Percentiles rank a stretch among this genome's conserved stretches.
Evolutionary conservation across 2,329 filamentous ascomycete species (phyloP).

Genomic region (Diaporthe amygdali): DNA sequence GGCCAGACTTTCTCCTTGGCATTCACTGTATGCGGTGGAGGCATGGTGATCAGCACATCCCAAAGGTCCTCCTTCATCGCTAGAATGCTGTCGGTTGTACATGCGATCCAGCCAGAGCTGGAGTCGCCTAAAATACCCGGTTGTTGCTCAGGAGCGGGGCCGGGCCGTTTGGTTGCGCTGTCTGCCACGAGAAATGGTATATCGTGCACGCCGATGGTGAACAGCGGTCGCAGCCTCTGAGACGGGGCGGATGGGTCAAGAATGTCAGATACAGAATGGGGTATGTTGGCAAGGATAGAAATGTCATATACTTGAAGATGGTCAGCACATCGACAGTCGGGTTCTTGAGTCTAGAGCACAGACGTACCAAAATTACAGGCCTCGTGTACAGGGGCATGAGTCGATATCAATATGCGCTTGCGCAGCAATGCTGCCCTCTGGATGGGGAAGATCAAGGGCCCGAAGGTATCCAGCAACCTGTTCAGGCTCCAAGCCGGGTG

Average conservation of each 20-base stretch:
- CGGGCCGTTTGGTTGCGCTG: constrained; percentile 47
- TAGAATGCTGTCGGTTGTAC: constrained; percentile 93
- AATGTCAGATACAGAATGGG: constrained; percentile 72
- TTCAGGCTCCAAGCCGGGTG: constrained; percentile 88
- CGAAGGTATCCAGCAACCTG: constrained; percentile 80
- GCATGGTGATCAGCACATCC: constrained; percentile 87
- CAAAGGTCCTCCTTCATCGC: constrained; percentile 85
- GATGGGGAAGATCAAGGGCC: constrained; percentile 89
- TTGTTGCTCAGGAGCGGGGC: constrained; percentile 21
- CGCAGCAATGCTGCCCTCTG: constrained; percentile 85
- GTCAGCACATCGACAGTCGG: constrained; percentile 26
- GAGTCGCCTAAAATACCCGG: constrained; percentile 44
- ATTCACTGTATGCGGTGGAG: constrained; percentile 63
- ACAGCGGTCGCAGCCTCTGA: constrained; percentile 79
- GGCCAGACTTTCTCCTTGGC: constrained; percentile 74
- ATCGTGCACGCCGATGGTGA: constrained; percentile 91
- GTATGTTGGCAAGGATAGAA: constrained; percentile 90
- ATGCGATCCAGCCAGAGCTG: constrained; percentile 83
- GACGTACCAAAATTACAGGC: constrained; percentile 85
- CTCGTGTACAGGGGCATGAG: constrained; percentile 82
- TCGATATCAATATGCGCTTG: constrained; percentile 86
- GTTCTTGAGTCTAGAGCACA: not conserved
- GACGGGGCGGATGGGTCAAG: constrained; percentile 67
- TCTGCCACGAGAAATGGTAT: constrained; percentile 78
- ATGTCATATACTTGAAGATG: constrained; percentile 77